A percentile compares a stretch with the other conserved stretches of the same genome.
Evolutionary conservation across 805 yeast species (phyloP).

Genomic region (Hanseniaspora occidentalis): DNA sequence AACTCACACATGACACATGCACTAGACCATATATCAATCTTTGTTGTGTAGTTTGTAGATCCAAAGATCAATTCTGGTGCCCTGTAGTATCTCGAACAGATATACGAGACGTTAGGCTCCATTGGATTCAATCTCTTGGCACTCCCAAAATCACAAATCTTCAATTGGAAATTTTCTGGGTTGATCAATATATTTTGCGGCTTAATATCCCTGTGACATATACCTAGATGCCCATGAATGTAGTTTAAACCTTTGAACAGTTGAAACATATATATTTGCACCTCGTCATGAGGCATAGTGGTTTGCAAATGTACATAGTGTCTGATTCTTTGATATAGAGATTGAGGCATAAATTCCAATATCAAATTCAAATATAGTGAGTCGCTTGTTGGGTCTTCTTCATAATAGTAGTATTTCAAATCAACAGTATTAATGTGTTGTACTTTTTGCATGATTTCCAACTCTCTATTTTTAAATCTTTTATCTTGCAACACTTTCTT

Average conservation of each 20-base stretch:
- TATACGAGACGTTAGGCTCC: slow-evolving; percentile 92
- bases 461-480: slow-evolving; percentile 85
- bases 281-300: slow-evolving; percentile 81
- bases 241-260: slow-evolving; percentile 66
- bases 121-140: slow-evolving; percentile 83
- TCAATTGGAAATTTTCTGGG: slow-evolving; percentile 72
- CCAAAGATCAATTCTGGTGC: slow-evolving; percentile 98
- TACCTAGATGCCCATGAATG: slow-evolving; percentile 59
- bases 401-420: slow-evolving; percentile 78
- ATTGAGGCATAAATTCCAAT: slow-evolving; percentile 90
- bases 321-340: slow-evolving; percentile 80
- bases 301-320: slow-evolving; percentile 58
- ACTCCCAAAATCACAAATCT: slow-evolving; percentile 92
- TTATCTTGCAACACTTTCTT: slow-evolving; percentile 94
- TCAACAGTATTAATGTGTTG: slow-evolving; percentile 82
- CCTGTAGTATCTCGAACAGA: slow-evolving; percentile 90
- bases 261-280: slow-evolving; percentile 74
- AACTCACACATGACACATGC: slow-evolving; percentile 98
- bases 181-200: slow-evolving; percentile 85
- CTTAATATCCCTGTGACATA: slow-evolving; percentile 91
- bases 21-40: slow-evolving; percentile 95
- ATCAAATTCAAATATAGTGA: slow-evolving; percentile 83
- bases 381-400: slow-evolving; percentile 39
- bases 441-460: slow-evolving; percentile 87
- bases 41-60: slow-evolving; percentile 90